Conservation (phyloP, 495 filamentous ascomycete species). For the Penicillium chermesinum region DNA sequence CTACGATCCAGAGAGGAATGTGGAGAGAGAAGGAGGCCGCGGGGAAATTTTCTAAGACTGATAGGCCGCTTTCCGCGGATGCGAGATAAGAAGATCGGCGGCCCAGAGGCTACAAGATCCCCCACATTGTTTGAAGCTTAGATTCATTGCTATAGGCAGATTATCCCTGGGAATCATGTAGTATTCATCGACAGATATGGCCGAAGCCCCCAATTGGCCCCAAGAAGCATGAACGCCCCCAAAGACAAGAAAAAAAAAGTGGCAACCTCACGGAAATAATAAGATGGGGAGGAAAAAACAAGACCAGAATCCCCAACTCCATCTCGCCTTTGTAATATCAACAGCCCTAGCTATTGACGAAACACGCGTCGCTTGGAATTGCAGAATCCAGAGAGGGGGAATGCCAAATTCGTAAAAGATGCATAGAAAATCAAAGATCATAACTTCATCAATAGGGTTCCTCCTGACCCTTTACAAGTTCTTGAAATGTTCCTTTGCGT, state of each 20-base stretch:
- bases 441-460: conserved; percentile 34
- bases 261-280: conserved; percentile 1
- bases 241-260: conserved; percentile 11
- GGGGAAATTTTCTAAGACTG: conserved; percentile 14
- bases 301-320: conserved; percentile 31
- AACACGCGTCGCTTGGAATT: conserved; percentile 31
- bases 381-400: conserved; percentile 30
- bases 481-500: conserved; percentile 93
- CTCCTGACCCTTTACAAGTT: conserved; percentile 30
- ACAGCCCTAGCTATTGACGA: conserved; percentile 15
- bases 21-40: conserved; percentile 10
- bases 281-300: conserved; percentile 7
- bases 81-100: background rate
- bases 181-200: conserved; percentile 26
- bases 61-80: conserved; percentile 15
- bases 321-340: conserved; percentile 23
- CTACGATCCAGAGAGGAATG: background rate
- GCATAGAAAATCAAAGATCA: conserved; percentile 24
- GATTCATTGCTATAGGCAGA: conserved; percentile 1
- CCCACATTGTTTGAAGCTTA: background rate
- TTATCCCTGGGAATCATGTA: conserved; percentile 19
- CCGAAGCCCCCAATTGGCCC: conserved; percentile 22
- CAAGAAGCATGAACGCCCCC: conserved; percentile 12
- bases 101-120: too few species aligned
- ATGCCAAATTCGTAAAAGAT: conserved; percentile 31